Base-by-base conservation (phyloP, 2,329 filamentous ascomycete genomes). In the Grosmannia clavigera region DNA sequence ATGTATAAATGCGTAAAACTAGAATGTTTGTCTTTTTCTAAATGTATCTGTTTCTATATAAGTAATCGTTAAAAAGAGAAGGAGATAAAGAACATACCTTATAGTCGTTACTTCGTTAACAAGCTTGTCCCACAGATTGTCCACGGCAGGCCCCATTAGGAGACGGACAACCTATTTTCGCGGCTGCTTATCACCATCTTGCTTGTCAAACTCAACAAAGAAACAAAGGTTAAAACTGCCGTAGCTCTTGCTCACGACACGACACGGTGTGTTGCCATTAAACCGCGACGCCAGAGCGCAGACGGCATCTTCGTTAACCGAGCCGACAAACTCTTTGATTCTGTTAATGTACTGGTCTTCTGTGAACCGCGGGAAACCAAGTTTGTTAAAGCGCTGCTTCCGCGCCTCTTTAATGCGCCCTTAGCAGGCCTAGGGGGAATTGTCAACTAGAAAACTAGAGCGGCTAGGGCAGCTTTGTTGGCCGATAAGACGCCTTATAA, bases 31-130 rank as follows among this genome's bases (percentile, higher is more conserved):
- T 69, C 10, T 65, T 64, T 27, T 53, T 55, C 55, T 63, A n/a
- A 25, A 55, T 55, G 27, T 55, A 55, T 40, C 53, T 55, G n/a
- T 40, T 25, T 38, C 25, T n/a, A 9, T 19, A 25, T 38, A 25
- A 54, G 52, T 22, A 40, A 22, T 38, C 11, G 31, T 4, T 55
- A 25, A 33, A 35, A 19, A 7, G n/a, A 33, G 14, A 19, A n/a
- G 16, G 19, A 11, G 53, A 11, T 25, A 55, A 11, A 35, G 22
- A 53, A 67, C 65, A 62, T 57, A 62, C 58, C 62, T 60, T 11
- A 68, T 61, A 3, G 67, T 68, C 5, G 65, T 52, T 22, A 68
- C 66, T 57, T 70, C 67, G 50, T 65, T 70, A 22, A 64, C 56
- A 27, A 69, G 48, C 61, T 70, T 69, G 25, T 63, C 61, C 68